phyloP scores from a whole-genome alignment of 148 eudicot species.

The Camellia sinensis region DNA sequence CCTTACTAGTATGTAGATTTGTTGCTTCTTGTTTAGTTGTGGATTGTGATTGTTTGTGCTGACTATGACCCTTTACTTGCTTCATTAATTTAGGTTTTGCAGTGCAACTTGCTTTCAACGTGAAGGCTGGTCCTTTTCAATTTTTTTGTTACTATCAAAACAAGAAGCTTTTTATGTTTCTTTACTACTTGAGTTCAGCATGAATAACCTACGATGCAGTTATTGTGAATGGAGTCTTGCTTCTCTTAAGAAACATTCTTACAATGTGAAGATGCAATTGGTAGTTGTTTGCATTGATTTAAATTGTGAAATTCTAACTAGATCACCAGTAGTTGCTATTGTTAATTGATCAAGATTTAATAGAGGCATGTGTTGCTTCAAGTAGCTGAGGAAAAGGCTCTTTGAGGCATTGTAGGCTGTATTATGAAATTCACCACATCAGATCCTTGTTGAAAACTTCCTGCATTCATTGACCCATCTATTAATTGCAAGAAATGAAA shows the following conservation, averaged over 20 bases:
- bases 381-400: background rate
- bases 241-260: background rate
- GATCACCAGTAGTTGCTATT: background rate
- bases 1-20: background rate
- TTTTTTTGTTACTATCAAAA: background rate
- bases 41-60: background rate
- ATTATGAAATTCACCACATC: background rate
- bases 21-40: background rate
- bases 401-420: background rate
- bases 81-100: background rate
- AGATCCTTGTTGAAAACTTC: background rate
- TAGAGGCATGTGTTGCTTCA: background rate
- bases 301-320: background rate
- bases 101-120: background rate
- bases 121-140: background rate
- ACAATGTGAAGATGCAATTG: background rate
- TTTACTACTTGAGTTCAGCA: background rate
- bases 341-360: background rate
- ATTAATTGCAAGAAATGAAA: background rate
- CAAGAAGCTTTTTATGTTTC: background rate
- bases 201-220: background rate
- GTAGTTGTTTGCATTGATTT: background rate
- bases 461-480: background rate
- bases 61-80: background rate
- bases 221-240: background rate